phyloP scores from a whole-genome alignment of 2,329 filamentous ascomycete genomes.

The Verticillium klebahnii region DNA sequence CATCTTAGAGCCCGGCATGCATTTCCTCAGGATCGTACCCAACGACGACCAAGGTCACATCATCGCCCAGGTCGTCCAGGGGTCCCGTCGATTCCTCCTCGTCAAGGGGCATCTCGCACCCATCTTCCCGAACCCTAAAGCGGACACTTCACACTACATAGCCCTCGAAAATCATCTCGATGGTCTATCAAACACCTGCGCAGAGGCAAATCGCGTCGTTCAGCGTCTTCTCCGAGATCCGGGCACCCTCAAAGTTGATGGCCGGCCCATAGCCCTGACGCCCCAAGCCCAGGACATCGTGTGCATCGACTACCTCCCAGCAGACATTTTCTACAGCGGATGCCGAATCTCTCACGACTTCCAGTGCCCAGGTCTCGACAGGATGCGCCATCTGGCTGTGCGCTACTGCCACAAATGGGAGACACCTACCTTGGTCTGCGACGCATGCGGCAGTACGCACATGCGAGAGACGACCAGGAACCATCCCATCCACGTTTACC shows the following conservation, averaged over 20 bases:
- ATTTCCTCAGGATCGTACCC: constrained; percentile 24
- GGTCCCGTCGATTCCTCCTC: neutral
- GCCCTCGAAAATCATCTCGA: constrained; percentile 16
- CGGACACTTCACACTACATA: constrained; percentile 28
- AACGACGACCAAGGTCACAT: constrained; percentile 16
- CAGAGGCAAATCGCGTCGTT: constrained; percentile 4
- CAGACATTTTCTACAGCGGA: constrained; percentile 19
- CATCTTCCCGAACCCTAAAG: constrained; percentile 19
- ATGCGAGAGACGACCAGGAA: constrained; percentile 17
- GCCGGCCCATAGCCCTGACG: constrained; percentile 17
- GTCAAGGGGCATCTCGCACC: constrained; percentile 17
- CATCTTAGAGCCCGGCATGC: constrained; percentile 26
- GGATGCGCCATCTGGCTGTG: constrained; percentile 34
- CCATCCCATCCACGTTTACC: constrained; percentile 36
- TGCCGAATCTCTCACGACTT: constrained; percentile 20
- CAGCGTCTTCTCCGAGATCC: constrained; percentile 4
- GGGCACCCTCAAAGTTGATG: constrained; percentile 19
- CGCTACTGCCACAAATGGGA: constrained; percentile 38
- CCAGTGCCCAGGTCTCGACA: constrained; percentile 21
- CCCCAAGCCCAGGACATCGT: constrained; percentile 22
- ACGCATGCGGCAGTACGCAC: constrained; percentile 27
- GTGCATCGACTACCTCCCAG: constrained; percentile 28
- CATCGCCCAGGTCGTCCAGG: neutral
- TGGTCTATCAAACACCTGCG: constrained; percentile 7
- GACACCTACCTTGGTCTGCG: constrained; percentile 20